These are phyloP conservation scores for Pelargonium australe DNA, from an alignment of 441 rosid species.

Conservation along the genomic window DNA sequence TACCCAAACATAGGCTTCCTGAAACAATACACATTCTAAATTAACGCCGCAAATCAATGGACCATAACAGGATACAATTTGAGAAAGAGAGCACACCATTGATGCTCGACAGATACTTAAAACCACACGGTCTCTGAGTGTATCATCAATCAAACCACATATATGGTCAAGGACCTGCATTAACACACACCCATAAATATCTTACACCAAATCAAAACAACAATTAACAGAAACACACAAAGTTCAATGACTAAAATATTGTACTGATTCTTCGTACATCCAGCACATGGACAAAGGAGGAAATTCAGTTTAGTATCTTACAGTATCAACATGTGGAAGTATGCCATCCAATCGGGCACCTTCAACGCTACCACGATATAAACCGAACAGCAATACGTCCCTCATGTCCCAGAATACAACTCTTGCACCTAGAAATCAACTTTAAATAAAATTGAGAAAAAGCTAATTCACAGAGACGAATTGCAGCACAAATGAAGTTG, in stretches of 20 bases:
- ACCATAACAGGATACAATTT: conserved; percentile 8
- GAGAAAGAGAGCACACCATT: conserved; percentile 37
- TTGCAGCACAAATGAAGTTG: conserved; percentile 12
- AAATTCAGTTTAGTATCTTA: conserved; percentile 31
- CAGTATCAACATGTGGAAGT: conserved; percentile 72
- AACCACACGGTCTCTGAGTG: conserved; percentile 74
- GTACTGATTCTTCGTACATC: background rate
- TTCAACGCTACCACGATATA: conserved; percentile 73
- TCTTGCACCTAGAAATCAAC: conserved; percentile 57
- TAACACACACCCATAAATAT: conserved; percentile 12
- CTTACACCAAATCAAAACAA: background rate
- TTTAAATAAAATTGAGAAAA: background rate
- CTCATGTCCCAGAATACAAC: conserved; percentile 89
- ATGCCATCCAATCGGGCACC: conserved; percentile 70
- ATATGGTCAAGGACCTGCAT: conserved; percentile 72
- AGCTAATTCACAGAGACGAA: background rate
- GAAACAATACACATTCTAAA: conserved; percentile 20
- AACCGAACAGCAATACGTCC: conserved; percentile 57
- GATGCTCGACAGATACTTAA: conserved; percentile 71
- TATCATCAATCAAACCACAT: conserved; percentile 73
- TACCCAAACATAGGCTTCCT: conserved; percentile 83
- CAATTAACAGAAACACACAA: background rate
- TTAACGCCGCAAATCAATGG: conserved; percentile 13
- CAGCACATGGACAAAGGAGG: conserved; percentile 5
- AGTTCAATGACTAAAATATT: background rate